phyloP scores from a whole-genome alignment of 2,329 filamentous ascomycete genomes.

The Claviceps sorghi region DNA sequence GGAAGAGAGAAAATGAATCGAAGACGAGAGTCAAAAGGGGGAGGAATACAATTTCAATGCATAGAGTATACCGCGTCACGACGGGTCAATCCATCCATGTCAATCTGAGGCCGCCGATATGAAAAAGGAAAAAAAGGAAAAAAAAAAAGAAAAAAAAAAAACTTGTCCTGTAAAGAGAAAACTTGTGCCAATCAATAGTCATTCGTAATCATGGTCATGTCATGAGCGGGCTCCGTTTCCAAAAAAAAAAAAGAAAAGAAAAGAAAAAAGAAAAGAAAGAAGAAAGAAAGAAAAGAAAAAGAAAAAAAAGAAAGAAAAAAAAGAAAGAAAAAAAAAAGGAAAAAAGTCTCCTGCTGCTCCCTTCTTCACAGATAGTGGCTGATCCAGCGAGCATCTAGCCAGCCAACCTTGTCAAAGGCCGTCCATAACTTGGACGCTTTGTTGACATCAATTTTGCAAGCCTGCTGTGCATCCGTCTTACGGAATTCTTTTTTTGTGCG shows the following conservation, averaged over 20 bases:
- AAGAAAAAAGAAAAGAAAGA: too few species aligned
- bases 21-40: conserved; percentile 48
- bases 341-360: too few species aligned
- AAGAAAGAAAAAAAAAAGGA: too few species aligned
- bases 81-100: conserved; percentile 3
- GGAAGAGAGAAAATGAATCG: conserved; percentile 85
- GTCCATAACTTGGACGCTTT: conserved; percentile 89
- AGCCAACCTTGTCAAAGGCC: conserved; percentile 74
- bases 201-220: not conserved
- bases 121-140: not conserved
- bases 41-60: not conserved
- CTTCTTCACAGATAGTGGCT: conserved; percentile 16
- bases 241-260: too few species aligned
- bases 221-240: not conserved
- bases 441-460: conserved; percentile 97
- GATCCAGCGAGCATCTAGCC: conserved; percentile 49
- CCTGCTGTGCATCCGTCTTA: conserved; percentile 90
- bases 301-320: too few species aligned
- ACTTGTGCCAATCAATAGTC: not conserved
- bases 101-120: not conserved
- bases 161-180: too few species aligned
- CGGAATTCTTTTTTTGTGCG: conserved; percentile 68
- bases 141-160: not conserved
- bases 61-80: not conserved
- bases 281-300: too few species aligned